phyloP scores from a whole-genome alignment of 2,329 filamentous ascomycete species.

The Xylogone sp. region DNA sequence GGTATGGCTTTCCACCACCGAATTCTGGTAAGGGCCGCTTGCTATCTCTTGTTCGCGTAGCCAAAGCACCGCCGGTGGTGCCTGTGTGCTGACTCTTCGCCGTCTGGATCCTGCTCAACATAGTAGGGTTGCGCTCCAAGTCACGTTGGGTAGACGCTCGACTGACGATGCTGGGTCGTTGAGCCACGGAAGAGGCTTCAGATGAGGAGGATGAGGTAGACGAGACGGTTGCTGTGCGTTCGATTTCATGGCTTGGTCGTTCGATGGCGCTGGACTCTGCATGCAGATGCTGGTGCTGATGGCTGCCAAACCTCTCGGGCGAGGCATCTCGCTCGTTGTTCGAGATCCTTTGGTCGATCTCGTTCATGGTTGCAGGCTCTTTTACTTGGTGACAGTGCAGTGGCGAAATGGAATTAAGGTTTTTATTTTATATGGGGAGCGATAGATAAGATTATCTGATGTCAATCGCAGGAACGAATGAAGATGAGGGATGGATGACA shows the following conservation, averaged over 20 bases:
- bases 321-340: slow-evolving; percentile 48
- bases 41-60: slow-evolving; percentile 42
- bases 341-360: slow-evolving; percentile 20
- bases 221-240: slow-evolving; percentile 53
- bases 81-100: slow-evolving; percentile 65
- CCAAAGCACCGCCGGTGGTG: slow-evolving; percentile 59
- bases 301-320: slow-evolving; percentile 29
- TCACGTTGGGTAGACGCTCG: slow-evolving; percentile 62
- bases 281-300: slow-evolving; percentile 12
- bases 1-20: slow-evolving; percentile 71
- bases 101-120: slow-evolving; percentile 68
- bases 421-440: too few relatives aligned
- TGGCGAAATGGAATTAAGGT: slow-evolving; percentile 29
- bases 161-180: slow-evolving; percentile 46
- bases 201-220: slow-evolving; percentile 48
- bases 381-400: too few relatives aligned
- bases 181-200: slow-evolving; percentile 23
- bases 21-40: slow-evolving; percentile 62
- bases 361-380: slow-evolving; percentile 26
- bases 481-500: too few relatives aligned
- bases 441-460: too few relatives aligned
- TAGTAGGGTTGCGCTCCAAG: slow-evolving; percentile 66
- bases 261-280: neutral
- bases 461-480: too few relatives aligned
- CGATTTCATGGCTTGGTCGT: slow-evolving; percentile 49